These are phyloP conservation scores for Cercospora citrullina DNA, from an alignment of 2,329 filamentous ascomycete genomes.

Conservation along the genomic window DNA sequence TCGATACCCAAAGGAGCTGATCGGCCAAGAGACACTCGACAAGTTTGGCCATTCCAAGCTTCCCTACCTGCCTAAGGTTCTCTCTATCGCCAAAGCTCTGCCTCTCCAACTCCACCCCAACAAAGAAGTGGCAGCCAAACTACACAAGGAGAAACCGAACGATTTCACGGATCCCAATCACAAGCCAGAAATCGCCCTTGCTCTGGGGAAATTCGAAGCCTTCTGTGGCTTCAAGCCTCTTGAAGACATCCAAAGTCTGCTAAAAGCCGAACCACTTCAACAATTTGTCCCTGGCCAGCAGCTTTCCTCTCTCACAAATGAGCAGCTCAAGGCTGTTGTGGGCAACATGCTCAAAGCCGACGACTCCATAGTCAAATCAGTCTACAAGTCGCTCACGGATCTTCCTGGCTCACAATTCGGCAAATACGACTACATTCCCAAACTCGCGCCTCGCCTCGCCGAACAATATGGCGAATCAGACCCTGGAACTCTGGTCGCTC, in stretches of 20 bases:
- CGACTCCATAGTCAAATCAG: conserved; percentile 53
- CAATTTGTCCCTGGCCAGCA: conserved; percentile 52
- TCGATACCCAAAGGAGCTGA: conserved; percentile 59
- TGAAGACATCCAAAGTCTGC: conserved; percentile 58
- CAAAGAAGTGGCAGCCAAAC: conserved; percentile 62
- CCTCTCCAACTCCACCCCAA: conserved; percentile 75
- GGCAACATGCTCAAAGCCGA: conserved; percentile 57
- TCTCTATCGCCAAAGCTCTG: conserved; percentile 73
- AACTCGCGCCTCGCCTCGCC: conserved; percentile 64
- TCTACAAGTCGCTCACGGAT: conserved; percentile 54
- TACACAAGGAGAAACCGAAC: conserved; percentile 64
- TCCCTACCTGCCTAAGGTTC: conserved; percentile 72
- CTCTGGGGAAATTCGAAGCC: conserved; percentile 69
- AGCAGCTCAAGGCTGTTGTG: conserved; percentile 59
- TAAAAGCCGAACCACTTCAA: conserved; percentile 57
- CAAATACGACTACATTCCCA: conserved; percentile 59
- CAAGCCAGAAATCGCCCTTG: conserved; percentile 77
- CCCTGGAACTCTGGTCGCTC: conserved; percentile 66
- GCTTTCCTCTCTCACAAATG: conserved; percentile 61
- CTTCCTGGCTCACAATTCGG: conserved; percentile 53
- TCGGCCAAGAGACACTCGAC: conserved; percentile 62
- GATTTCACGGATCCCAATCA: conserved; percentile 73
- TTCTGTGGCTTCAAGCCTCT: conserved; percentile 75
- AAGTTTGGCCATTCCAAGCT: conserved; percentile 64
- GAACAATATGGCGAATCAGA: conserved; percentile 65